These are phyloP conservation scores for Candida qinlingensis DNA, from an alignment of 805 yeast species.

Conservation along the genomic window DNA sequence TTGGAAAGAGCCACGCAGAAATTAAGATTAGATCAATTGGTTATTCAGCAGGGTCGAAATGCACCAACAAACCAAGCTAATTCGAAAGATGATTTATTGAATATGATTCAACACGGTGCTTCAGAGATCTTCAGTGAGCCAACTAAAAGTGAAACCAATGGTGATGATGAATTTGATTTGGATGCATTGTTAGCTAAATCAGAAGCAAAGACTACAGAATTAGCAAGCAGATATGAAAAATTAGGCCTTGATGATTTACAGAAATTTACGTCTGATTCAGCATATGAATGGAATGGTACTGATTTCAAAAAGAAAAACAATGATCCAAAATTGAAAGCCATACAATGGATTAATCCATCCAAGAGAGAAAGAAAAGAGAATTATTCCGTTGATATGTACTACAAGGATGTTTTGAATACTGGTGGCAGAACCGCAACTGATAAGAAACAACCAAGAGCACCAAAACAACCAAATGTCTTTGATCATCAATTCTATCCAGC, in stretches of 20 bases:
- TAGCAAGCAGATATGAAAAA: slow-evolving; percentile 58
- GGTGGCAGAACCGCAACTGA: slow-evolving; percentile 50
- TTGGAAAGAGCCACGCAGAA: slow-evolving; percentile 79
- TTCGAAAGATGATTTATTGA: slow-evolving; percentile 66
- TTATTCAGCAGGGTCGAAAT: slow-evolving; percentile 69
- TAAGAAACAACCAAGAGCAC: slow-evolving; percentile 68
- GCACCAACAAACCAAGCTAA: slow-evolving; percentile 31
- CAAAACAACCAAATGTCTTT: slow-evolving; percentile 74
- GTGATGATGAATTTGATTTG: slow-evolving; percentile 48
- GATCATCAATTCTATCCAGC: slow-evolving; percentile 90
- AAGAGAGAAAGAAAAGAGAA: slow-evolving; percentile 82
- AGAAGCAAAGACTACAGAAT: slow-evolving; percentile 55
- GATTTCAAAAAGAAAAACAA: slow-evolving; percentile 63
- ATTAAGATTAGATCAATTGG: slow-evolving; percentile 72
- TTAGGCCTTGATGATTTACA: slow-evolving; percentile 75
- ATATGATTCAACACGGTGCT: slow-evolving; percentile 84
- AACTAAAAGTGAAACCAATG: slow-evolving; percentile 21
- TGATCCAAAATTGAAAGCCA: slow-evolving; percentile 40
- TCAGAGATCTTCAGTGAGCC: slow-evolving; percentile 43
- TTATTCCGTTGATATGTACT: slow-evolving; percentile 83
- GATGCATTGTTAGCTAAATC: slow-evolving; percentile 57
- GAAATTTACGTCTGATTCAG: slow-evolving; percentile 66
- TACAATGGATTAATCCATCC: slow-evolving; percentile 79
- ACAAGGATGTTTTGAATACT: slow-evolving; percentile 71
- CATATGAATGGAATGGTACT: slow-evolving; percentile 86